phyloP scores from a whole-genome alignment of 108 stramenopile genomes.

The Asterionellopsis glacialis region DNA sequence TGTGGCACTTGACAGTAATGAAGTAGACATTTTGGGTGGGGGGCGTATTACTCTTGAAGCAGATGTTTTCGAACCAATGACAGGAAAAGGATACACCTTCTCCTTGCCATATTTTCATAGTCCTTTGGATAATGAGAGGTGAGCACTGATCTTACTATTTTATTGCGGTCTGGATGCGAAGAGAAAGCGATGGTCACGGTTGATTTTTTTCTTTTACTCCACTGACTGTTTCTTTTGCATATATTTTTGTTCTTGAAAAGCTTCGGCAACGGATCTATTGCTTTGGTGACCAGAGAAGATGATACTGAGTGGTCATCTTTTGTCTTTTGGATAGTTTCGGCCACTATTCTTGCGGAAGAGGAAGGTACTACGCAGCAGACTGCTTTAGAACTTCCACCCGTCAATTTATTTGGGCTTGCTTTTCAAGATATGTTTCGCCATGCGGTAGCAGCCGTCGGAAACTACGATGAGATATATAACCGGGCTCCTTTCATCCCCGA shows the following conservation, averaged over 20 bases:
- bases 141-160: no score
- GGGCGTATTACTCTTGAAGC: constrained; percentile 27
- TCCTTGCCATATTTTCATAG: constrained; percentile 38
- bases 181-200: no score
- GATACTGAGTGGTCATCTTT: constrained; percentile 43
- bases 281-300: constrained; percentile 38
- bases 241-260: no score
- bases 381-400: neutral
- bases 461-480: constrained; percentile 8
- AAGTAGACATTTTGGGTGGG: constrained; percentile 42
- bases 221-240: no score
- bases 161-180: no score
- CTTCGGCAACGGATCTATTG: constrained; percentile 18
- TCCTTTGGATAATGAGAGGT: no score
- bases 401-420: constrained; percentile 3
- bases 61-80: constrained; percentile 26
- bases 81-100: constrained; percentile 32
- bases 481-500: constrained; percentile 12
- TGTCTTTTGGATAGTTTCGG: constrained; percentile 37
- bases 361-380: constrained; percentile 19
- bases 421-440: constrained; percentile 1
- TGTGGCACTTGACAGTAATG: constrained; percentile 19
- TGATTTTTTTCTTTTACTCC: no score
- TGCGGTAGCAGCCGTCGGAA: constrained; percentile 4
- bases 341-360: constrained; percentile 44